A percentile compares a stretch with the other conserved stretches of the same genome.
phyloP scores from a whole-genome alignment of 768 basidiomycete genomes.

The Tulasnella sp. region DNA sequence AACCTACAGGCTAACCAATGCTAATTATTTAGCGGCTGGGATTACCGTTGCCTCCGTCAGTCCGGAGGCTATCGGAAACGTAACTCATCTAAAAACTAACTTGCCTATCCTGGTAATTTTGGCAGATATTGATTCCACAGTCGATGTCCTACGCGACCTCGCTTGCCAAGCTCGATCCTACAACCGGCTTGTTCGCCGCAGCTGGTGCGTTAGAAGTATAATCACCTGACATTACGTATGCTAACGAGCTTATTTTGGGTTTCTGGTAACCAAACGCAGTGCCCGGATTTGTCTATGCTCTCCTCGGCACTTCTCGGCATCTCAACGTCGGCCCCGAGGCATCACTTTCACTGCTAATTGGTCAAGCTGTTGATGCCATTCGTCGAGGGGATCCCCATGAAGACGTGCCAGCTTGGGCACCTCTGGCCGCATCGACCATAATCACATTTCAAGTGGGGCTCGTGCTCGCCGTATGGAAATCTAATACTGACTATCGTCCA shows the following conservation, averaged over 20 bases:
- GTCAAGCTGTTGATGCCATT: conserved; percentile 69
- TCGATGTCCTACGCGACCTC: conserved; percentile 88
- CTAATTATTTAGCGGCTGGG: conserved; percentile 72
- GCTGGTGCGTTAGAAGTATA: neutral
- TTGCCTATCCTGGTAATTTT: neutral
- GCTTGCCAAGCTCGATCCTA: conserved; percentile 72
- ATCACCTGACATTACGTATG: neutral
- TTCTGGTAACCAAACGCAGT: conserved; percentile 54
- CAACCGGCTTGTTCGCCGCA: conserved; percentile 49
- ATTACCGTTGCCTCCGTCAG: conserved; percentile 57
- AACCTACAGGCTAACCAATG: conserved; percentile 30
- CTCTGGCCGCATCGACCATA: conserved; percentile 60
- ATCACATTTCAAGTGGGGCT: conserved; percentile 66
- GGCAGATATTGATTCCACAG: conserved; percentile 61
- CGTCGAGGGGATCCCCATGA: conserved; percentile 40
- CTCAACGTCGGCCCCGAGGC: conserved; percentile 72
- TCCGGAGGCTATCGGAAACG: neutral
- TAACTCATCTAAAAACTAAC: neutral
- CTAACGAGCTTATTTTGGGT: conserved; percentile 32
- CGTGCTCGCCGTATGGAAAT: neutral
- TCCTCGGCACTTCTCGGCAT: conserved; percentile 77
- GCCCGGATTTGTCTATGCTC: conserved; percentile 76
- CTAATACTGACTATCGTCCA: neutral
- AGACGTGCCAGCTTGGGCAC: conserved; percentile 31
- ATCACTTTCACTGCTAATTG: conserved; percentile 72